Evolutionary conservation across 2,329 filamentous ascomycete genomes (phyloP), one percentile per base, ranked within the genome.

Genomic region (Beauveria brongniartii): DNA sequence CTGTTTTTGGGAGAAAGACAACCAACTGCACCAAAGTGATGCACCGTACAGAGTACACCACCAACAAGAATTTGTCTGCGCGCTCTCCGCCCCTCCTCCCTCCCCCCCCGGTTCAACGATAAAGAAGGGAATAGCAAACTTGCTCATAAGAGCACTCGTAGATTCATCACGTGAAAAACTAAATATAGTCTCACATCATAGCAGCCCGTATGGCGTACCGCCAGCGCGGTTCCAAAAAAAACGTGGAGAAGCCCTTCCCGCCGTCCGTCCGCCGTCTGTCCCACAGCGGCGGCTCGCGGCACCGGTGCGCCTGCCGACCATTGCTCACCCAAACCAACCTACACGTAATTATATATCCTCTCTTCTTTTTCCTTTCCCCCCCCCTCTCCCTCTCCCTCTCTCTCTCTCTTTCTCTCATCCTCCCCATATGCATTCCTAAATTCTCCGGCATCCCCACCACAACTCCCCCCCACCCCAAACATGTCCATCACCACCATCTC

Each of bases 401-500:
- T 4, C 41, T 43, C n/a, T 20, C 18, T 10, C n/a, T 43, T 30
- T 18, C 12, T 18, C 7, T 24, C 20, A 9, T 16, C 20, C 4
- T n/a, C 22, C 24, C 18, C 24, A 51, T 28, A 34, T 30, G 1
- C 47, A 7, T 52, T 12, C 34, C 28, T 14, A 16, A 18, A 10
- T 26, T 9, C 24, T 18, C 26, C 46, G 2, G 7, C 46, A 14
- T 48, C 26, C 12, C 18, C 18, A 37, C 18, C 5, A 37, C 34
- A 34, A 14, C 4, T 2, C 28, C n/a, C 48, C 34, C 5, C 14
- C 3, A 7, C 7, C 10, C n/a, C 48, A 52, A 7, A 56, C 16
- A 56, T 56, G 54, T 56, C 56, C 47, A 59, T 59, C 56, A 41
- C 58, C 16, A 90, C 88, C 61, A 88, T 90, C 70, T 90, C 88